Evolutionary conservation across 2,329 filamentous ascomycete species (phyloP).

Genomic region (Ophiosphaerella narmari): DNA sequence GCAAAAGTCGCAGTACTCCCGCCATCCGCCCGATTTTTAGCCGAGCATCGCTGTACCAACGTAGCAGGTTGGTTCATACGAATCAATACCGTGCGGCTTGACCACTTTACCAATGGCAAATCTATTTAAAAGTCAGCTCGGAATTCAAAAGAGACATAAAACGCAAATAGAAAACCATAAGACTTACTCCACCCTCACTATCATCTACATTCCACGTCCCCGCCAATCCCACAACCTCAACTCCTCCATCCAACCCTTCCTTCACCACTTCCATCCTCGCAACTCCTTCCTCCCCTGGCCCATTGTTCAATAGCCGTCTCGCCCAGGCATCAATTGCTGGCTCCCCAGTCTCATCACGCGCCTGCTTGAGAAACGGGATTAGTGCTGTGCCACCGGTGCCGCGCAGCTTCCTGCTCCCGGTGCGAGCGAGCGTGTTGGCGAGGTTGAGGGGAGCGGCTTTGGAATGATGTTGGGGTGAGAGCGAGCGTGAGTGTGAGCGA

Average conservation of each 20-base stretch:
- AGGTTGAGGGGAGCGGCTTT: slow-evolving; percentile 60
- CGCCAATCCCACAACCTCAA: slow-evolving; percentile 72
- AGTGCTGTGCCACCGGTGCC: slow-evolving; percentile 93
- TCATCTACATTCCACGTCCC: slow-evolving; percentile 91
- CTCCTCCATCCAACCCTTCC: slow-evolving; percentile 59
- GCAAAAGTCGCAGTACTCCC: too few relatives aligned
- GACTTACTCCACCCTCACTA: slow-evolving; percentile 62
- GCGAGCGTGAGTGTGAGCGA: slow-evolving; percentile 65
- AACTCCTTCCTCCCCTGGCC: slow-evolving; percentile 49
- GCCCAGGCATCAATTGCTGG: slow-evolving; percentile 77
- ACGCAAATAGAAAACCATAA: slow-evolving; percentile 1
- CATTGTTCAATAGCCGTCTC: slow-evolving; percentile 60
- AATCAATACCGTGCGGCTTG: too few relatives aligned
- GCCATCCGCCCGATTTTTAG: too few relatives aligned
- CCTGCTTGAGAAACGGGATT: slow-evolving; percentile 96
- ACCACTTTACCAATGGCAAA: too few relatives aligned
- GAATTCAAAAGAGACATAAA: too few relatives aligned
- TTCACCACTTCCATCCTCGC: slow-evolving; percentile 57
- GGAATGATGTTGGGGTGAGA: slow-evolving; percentile 58
- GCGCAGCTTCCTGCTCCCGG: slow-evolving; percentile 64
- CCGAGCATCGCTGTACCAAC: too few relatives aligned
- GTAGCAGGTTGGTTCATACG: too few relatives aligned
- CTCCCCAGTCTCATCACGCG: slow-evolving; percentile 92
- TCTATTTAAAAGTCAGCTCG: too few relatives aligned
- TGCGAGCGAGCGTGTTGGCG: slow-evolving; percentile 51